These are phyloP conservation scores for Vigna trinervia DNA, from an alignment of 306 rosid species.

Conservation along the genomic window DNA sequence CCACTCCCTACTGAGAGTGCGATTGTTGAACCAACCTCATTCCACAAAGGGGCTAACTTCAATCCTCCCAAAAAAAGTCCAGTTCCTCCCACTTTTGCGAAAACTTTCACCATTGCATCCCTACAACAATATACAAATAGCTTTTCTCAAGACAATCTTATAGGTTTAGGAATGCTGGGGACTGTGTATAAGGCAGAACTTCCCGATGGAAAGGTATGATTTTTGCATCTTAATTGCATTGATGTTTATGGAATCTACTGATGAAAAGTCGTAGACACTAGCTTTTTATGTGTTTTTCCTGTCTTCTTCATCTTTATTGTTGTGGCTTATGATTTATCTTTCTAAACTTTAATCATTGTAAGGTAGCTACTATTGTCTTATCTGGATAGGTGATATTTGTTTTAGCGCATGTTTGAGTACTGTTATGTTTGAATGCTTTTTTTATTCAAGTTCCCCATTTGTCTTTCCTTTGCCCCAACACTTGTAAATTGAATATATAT, in stretches of 20 bases:
- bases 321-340: slow-evolving; percentile 5
- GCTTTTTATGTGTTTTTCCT: slow-evolving; percentile 4
- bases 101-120: slow-evolving; percentile 78
- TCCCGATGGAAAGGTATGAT: slow-evolving; percentile 82
- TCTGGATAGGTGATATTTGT: slow-evolving; percentile 8
- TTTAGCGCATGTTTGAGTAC: slow-evolving; percentile 21
- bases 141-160: slow-evolving; percentile 83
- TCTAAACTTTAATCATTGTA: slow-evolving; percentile 13
- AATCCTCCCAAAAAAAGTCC: slow-evolving; percentile 56
- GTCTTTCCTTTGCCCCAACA: slow-evolving; percentile 32
- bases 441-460: slow-evolving; percentile 29
- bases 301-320: slow-evolving; percentile 18
- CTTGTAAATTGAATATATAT: slow-evolving; percentile 28
- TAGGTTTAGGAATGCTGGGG: slow-evolving; percentile 86
- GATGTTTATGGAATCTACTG: slow-evolving; percentile 11
- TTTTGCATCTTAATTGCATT: slow-evolving; percentile 41
- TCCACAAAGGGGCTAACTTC: slow-evolving; percentile 42
- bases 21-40: slow-evolving; percentile 61
- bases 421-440: slow-evolving; percentile 8
- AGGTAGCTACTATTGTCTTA: slow-evolving; percentile 20
- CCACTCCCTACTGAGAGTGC: slow-evolving; percentile 58
- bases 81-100: slow-evolving; percentile 54
- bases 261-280: slow-evolving; percentile 1
- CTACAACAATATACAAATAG: slow-evolving; percentile 94
- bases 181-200: slow-evolving; percentile 85